phyloP scores from a whole-genome alignment of 2,329 filamentous ascomycete species.

The Fusarium sublunatum region DNA sequence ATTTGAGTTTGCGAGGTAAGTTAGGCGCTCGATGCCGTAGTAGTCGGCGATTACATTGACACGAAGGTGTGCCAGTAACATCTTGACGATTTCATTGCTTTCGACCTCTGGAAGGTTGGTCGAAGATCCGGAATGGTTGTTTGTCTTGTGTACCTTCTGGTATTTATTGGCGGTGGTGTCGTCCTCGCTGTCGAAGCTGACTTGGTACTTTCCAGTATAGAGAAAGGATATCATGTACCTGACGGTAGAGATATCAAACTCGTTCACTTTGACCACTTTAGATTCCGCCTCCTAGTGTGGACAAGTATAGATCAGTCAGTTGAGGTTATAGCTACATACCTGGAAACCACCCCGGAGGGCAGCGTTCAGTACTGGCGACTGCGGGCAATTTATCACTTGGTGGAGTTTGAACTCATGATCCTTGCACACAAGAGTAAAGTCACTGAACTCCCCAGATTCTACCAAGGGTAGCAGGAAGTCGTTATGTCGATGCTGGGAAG shows the following conservation, averaged over 20 bases:
- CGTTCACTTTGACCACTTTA: not conserved
- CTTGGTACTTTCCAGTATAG: not conserved
- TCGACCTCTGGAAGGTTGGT: too few species aligned
- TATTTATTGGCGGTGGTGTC: rapidly evolving
- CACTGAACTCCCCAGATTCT: not conserved
- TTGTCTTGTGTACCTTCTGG: too few species aligned
- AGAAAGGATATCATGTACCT: conserved; percentile 1
- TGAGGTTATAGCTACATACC: not conserved
- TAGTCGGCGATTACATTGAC: conserved; percentile 11
- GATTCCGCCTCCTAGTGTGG: not conserved
- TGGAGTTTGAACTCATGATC: conserved; percentile 9
- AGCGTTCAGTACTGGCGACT: conserved; percentile 1
- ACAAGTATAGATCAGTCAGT: too few species aligned
- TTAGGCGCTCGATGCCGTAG: not conserved
- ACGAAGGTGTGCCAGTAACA: not conserved
- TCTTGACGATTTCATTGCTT: not conserved
- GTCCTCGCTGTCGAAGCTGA: not conserved
- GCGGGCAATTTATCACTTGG: conserved; percentile 4
- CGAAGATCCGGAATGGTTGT: too few species aligned
- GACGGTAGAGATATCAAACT: not conserved
- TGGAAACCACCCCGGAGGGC: not conserved
- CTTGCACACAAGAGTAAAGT: conserved; percentile 1
- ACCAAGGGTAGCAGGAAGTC: not conserved
- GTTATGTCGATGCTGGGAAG: rapidly evolving
- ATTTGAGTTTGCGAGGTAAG: not conserved